A percentile compares a stretch with the other conserved stretches of the same genome.
Conservation (phyloP, 345 rosid species). For the Rhizophora apiculata region DNA sequence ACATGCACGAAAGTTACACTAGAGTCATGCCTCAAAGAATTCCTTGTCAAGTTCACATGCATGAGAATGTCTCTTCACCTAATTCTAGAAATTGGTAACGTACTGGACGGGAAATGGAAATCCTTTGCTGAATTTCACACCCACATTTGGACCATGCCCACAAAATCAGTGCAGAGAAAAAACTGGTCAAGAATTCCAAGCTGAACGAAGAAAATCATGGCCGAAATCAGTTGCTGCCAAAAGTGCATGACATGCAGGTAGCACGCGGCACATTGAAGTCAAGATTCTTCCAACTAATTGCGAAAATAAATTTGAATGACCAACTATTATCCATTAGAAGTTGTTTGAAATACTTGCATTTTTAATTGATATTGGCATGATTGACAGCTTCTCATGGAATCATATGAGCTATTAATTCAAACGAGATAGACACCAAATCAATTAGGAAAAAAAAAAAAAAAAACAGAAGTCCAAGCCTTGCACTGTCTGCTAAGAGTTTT, state of each 20-base stretch:
- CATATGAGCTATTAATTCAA: no score
- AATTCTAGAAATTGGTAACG: conserved; percentile 12
- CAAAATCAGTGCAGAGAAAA: conserved; percentile 28
- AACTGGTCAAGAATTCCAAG: neutral
- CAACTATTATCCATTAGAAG: conserved; percentile 1
- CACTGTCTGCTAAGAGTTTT: no score
- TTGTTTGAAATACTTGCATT: no score
- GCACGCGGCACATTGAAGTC: neutral
- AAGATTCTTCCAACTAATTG: conserved; percentile 6
- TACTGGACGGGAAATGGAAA: neutral
- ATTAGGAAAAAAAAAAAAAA: no score
- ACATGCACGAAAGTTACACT: conserved; percentile 15
- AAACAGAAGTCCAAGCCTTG: no score
- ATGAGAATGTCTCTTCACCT: conserved; percentile 4
- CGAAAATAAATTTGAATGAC: neutral
- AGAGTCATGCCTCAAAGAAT: conserved; percentile 24
- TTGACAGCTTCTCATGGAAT: neutral
- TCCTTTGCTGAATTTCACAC: conserved; percentile 6
- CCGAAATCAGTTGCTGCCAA: neutral
- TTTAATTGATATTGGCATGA: no score
- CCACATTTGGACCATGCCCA: conserved; percentile 1
- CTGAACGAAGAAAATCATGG: neutral
- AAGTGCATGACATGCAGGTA: no score
- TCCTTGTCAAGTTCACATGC: conserved; percentile 24
- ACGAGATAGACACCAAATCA: no score